Evolutionary conservation across 1,284 basidiomycete genomes (phyloP).

Genomic region (Termitomyces sp.): DNA sequence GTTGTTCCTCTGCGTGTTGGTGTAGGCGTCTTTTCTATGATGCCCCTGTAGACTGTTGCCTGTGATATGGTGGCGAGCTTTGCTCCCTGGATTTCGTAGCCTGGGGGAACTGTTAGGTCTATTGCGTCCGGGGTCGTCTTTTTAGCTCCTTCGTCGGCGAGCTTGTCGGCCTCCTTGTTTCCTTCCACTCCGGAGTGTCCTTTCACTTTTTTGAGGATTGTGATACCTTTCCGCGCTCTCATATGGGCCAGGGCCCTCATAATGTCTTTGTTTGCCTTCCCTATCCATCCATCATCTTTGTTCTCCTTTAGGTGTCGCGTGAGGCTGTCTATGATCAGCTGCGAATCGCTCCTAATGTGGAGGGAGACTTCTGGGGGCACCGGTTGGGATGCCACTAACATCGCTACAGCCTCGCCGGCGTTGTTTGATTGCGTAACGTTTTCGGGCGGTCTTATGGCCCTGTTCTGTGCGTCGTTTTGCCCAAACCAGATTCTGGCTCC

Average conservation of each 20-base stretch:
- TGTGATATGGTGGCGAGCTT: not conserved
- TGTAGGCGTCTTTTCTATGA: not conserved
- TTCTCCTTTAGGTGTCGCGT: constrained; percentile 9
- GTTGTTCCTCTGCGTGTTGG: not conserved
- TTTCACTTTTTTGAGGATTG: constrained; percentile 20
- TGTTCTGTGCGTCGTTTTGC: not conserved
- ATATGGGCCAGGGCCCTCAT: not conserved
- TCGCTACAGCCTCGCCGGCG: not conserved
- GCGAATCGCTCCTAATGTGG: not conserved
- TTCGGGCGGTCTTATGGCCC: not conserved
- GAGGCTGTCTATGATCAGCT: not conserved
- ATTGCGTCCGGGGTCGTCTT: not conserved
- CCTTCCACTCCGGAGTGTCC: constrained; percentile 17
- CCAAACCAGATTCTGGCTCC: not conserved
- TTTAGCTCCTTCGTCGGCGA: constrained; percentile 11
- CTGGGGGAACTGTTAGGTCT: not conserved
- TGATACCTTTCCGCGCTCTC: not conserved
- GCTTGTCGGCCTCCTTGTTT: constrained; percentile 17
- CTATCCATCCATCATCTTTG: constrained; percentile 20
- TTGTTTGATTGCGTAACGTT: not conserved
- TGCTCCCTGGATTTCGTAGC: not conserved
- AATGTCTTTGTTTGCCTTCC: constrained; percentile 2
- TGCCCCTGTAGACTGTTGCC: not conserved
- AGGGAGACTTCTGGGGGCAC: not conserved
- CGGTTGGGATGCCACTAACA: not conserved